Evolutionary conservation across 2,329 filamentous ascomycete genomes (phyloP).

Genomic region (Exophiala bonariae): DNA sequence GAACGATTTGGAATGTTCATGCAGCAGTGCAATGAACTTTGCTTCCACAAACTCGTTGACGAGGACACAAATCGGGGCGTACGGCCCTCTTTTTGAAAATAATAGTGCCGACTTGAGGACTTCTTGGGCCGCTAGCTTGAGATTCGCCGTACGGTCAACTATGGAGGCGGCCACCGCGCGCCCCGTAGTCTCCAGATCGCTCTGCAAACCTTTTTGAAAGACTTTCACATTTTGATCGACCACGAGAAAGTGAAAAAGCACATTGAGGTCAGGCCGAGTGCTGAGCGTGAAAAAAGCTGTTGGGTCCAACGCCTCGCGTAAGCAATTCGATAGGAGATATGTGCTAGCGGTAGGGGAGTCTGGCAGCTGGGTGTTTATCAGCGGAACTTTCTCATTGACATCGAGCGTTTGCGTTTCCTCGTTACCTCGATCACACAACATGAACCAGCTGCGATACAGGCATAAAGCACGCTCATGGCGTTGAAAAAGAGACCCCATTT

Average conservation of each 20-base stretch:
- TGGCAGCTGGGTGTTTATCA: too few species aligned
- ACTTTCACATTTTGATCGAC: neutral
- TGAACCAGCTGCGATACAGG: slow-evolving; percentile 36
- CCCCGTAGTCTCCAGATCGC: too few species aligned
- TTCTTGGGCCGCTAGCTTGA: slow-evolving; percentile 53
- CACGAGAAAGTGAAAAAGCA: neutral
- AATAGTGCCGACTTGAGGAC: slow-evolving; percentile 56
- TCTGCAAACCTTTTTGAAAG: too few species aligned
- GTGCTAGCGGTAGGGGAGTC: too few species aligned
- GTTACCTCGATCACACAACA: slow-evolving; percentile 31
- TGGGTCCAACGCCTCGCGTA: neutral
- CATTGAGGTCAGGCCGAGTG: neutral
- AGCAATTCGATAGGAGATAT: too few species aligned
- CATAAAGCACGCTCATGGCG: slow-evolving; percentile 31
- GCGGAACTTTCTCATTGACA: too few species aligned
- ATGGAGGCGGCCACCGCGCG: too few species aligned
- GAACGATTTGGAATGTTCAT: neutral
- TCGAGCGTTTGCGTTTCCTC: too few species aligned
- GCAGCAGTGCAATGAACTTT: slow-evolving; percentile 1
- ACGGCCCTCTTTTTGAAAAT: slow-evolving; percentile 58
- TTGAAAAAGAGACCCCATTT: slow-evolving; percentile 33
- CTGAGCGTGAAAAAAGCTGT: neutral
- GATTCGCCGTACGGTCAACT: slow-evolving; percentile 61
- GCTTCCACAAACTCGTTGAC: slow-evolving; percentile 61
- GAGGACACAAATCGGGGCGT: slow-evolving; percentile 61